Evolutionary conservation across 2,329 filamentous ascomycete species (phyloP).

Genomic region (Talaromyces sp.): DNA sequence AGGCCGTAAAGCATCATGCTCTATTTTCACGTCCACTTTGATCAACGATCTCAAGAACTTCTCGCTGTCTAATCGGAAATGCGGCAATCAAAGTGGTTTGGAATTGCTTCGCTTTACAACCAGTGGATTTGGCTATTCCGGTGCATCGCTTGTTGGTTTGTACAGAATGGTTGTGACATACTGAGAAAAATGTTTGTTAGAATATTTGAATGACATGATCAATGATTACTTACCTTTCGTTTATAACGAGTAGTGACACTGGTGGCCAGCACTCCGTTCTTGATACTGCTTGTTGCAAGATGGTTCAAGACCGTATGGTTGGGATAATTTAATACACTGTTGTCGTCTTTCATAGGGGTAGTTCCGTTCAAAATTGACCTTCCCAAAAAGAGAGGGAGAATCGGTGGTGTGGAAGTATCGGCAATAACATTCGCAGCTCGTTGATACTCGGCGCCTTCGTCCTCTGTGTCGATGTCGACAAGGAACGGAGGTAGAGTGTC

Average conservation of each 20-base stretch:
- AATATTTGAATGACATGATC: background rate
- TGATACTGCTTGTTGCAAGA: conserved; percentile 94
- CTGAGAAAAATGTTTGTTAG: conserved; percentile 43
- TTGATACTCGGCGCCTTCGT: conserved; percentile 70
- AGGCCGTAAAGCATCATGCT: background rate
- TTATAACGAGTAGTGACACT: conserved; percentile 97
- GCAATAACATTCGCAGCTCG: conserved; percentile 70
- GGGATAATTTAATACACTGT: conserved; percentile 91
- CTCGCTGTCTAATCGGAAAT: background rate
- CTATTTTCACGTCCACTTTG: background rate
- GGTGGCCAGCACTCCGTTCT: conserved; percentile 89
- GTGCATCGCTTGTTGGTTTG: conserved; percentile 64
- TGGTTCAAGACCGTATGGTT: conserved; percentile 98
- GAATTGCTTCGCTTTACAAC: background rate
- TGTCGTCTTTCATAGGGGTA: conserved; percentile 94
- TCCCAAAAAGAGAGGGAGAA: conserved; percentile 81
- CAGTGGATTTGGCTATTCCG: conserved; percentile 20
- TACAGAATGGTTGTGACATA: conserved; percentile 98
- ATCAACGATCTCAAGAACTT: background rate
- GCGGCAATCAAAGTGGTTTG: background rate
- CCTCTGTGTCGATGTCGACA: conserved; percentile 74
- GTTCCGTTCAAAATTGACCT: conserved; percentile 92
- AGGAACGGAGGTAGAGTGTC: conserved; percentile 77
- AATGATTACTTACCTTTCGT: conserved; percentile 59
- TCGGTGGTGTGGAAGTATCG: conserved; percentile 76